Evolutionary conservation across 192 early-diverging fungal species (phyloP).

Genomic region (Thoreauomyces humboldtii): DNA sequence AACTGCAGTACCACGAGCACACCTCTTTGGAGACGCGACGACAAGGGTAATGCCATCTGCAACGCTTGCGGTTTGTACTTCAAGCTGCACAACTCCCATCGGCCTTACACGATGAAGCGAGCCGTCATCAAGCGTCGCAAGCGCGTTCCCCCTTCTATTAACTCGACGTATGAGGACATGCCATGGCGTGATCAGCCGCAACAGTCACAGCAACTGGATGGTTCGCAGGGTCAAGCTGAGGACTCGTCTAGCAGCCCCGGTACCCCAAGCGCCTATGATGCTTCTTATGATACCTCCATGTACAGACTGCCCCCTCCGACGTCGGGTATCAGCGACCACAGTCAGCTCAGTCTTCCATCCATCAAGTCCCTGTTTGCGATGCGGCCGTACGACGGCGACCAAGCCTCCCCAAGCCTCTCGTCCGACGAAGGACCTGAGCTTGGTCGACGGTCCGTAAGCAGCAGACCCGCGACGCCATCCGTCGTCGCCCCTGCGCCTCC

Average conservation of each 20-base stretch:
- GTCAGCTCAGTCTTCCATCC: not conserved
- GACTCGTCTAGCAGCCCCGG: not conserved
- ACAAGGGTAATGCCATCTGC: slow-evolving; percentile 68
- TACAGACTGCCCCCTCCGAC: not conserved
- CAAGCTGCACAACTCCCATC: slow-evolving; percentile 70
- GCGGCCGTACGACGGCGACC: no score
- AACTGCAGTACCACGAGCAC: slow-evolving; percentile 48
- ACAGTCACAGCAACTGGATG: no score
- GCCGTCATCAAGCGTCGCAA: slow-evolving; percentile 62
- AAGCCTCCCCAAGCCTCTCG: not conserved
- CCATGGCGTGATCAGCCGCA: not conserved
- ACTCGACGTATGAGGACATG: not conserved
- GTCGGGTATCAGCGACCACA: not conserved
- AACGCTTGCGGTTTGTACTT: slow-evolving; percentile 93
- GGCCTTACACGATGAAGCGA: slow-evolving; percentile 72
- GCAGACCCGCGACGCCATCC: not conserved
- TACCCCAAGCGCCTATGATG: not conserved
- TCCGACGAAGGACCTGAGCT: not conserved
- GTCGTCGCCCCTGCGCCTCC: no score
- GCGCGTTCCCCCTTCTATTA: slow-evolving; percentile 7
- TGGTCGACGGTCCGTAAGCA: no score
- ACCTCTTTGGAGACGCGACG: slow-evolving; percentile 50
- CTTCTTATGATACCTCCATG: not conserved
- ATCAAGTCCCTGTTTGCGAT: not conserved
- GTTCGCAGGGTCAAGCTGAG: not conserved